Evolutionary conservation across 495 filamentous ascomycete species (phyloP).

Genomic region (Hyaloscypha bicolor): DNA sequence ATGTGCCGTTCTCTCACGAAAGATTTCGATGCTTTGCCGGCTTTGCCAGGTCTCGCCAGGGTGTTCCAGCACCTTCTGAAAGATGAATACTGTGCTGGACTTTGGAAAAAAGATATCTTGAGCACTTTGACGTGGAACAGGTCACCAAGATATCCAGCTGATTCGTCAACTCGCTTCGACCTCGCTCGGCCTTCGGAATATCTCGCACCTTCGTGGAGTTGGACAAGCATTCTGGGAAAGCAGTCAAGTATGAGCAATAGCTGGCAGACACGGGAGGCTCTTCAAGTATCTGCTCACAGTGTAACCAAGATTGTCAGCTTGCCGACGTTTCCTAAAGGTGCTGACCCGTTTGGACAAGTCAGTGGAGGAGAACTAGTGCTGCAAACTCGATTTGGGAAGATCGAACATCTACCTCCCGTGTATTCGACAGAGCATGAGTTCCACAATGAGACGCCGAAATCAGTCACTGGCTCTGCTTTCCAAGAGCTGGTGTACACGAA

Average conservation of each 20-base stretch:
- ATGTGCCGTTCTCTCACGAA: slow-evolving; percentile 30
- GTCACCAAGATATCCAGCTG: slow-evolving; percentile 18
- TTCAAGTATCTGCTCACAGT: slow-evolving; percentile 18
- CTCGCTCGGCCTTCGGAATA: slow-evolving; percentile 24
- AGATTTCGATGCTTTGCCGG: slow-evolving; percentile 28
- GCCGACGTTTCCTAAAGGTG: slow-evolving; percentile 19
- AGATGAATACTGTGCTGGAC: slow-evolving; percentile 32
- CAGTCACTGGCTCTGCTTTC: slow-evolving; percentile 1
- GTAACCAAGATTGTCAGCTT: slow-evolving; percentile 29
- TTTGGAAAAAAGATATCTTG: slow-evolving; percentile 31
- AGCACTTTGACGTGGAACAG: slow-evolving; percentile 18
- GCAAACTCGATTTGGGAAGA: slow-evolving; percentile 23
- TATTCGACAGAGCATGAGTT: slow-evolving; percentile 12
- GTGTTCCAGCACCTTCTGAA: slow-evolving; percentile 31
- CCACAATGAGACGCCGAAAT: slow-evolving; percentile 6
- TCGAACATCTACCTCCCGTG: slow-evolving; percentile 20
- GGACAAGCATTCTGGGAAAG: slow-evolving; percentile 32
- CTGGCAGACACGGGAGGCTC: slow-evolving; percentile 19
- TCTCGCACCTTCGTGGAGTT: slow-evolving; percentile 37
- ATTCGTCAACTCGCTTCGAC: slow-evolving; percentile 21
- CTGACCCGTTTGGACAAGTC: slow-evolving; percentile 31
- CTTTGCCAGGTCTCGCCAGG: slow-evolving; percentile 31
- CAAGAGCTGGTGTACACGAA: slow-evolving; percentile 9
- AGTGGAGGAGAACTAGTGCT: slow-evolving; percentile 28
- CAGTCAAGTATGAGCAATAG: slow-evolving; percentile 20